Conservation (phyloP, 176 grass and related monocot species). For the Bothriochloa decipiens region DNA sequence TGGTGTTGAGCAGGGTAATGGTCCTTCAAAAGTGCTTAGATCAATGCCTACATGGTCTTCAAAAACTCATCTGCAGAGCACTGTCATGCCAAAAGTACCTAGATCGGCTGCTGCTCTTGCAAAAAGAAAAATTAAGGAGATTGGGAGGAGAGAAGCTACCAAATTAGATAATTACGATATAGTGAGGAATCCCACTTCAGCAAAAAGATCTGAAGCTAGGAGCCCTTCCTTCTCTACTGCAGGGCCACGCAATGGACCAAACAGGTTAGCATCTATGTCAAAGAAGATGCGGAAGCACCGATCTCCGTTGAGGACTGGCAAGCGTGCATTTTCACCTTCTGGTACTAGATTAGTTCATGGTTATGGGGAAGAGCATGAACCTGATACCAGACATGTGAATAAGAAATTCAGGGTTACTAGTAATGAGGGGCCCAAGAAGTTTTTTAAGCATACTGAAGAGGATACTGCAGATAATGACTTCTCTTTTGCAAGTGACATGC, state of each 20-base stretch:
- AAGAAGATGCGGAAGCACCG: conserved; percentile 73
- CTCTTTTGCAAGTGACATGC: conserved; percentile 51
- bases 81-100: conserved; percentile 57
- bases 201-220: conserved; percentile 32
- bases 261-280: conserved; percentile 36
- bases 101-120: conserved; percentile 57
- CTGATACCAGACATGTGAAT: conserved; percentile 44
- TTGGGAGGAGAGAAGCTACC: conserved; percentile 47
- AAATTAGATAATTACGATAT: conserved; percentile 51
- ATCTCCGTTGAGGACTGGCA: conserved; percentile 59
- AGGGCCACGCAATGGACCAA: conserved; percentile 41
- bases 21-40: conserved; percentile 39
- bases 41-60: conserved; percentile 45
- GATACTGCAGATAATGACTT: conserved; percentile 44
- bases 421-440: conserved; percentile 15
- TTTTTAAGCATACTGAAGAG: conserved; percentile 54
- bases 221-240: conserved; percentile 36
- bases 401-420: conserved; percentile 47
- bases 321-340: conserved; percentile 49
- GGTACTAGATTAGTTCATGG: conserved; percentile 35
- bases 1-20: conserved; percentile 38
- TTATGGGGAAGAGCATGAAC: conserved; percentile 38
- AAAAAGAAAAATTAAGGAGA: conserved; percentile 56
- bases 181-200: conserved; percentile 28
- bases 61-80: conserved; percentile 36